phyloP scores from a whole-genome alignment of 768 basidiomycete species.

The Auriculariales sp. region DNA sequence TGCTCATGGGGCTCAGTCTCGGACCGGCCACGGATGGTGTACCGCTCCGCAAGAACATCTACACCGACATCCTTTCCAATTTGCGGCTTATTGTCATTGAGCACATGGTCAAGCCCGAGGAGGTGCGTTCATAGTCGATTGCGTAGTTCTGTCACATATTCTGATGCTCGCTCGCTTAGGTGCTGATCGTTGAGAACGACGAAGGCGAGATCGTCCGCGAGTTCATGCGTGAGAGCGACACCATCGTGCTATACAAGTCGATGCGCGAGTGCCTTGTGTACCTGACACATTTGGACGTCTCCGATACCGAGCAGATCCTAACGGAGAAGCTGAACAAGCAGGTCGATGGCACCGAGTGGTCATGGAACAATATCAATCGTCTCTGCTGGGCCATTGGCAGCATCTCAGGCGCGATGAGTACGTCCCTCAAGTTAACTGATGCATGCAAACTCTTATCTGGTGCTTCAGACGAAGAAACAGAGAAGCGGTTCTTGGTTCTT shows the following conservation, averaged over 20 bases:
- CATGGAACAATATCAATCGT: slow-evolving; percentile 97
- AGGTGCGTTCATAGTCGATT: slow-evolving; percentile 35
- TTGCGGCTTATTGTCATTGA: slow-evolving; percentile 92
- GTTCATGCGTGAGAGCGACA: slow-evolving; percentile 97
- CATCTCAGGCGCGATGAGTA: slow-evolving; percentile 98
- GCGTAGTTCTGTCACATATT: background rate
- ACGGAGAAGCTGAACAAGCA: slow-evolving; percentile 96
- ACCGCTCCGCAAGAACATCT: slow-evolving; percentile 84
- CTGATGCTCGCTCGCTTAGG: slow-evolving; percentile 32
- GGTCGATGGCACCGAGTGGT: slow-evolving; percentile 97
- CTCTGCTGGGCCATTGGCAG: slow-evolving; percentile 99
- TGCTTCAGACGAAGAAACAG: slow-evolving; percentile 82
- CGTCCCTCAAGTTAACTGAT: too few species aligned
- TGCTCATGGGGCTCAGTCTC: slow-evolving; percentile 81
- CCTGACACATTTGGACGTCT: slow-evolving; percentile 90
- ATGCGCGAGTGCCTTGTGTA: slow-evolving; percentile 98
- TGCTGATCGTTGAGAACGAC: slow-evolving; percentile 96
- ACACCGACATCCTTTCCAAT: slow-evolving; percentile 89
- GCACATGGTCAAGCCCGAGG: slow-evolving; percentile 98
- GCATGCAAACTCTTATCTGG: too few species aligned
- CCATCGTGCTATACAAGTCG: slow-evolving; percentile 95
- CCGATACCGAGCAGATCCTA: slow-evolving; percentile 91
- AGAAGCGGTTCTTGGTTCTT: slow-evolving; percentile 96
- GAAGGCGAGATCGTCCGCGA: slow-evolving; percentile 99
- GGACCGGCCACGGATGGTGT: slow-evolving; percentile 58